Percentiles rank a stretch among this genome's conserved stretches.
phyloP scores from a whole-genome alignment of 176 grass and related monocot species.

The Rhipidocladum racemiflorum region DNA sequence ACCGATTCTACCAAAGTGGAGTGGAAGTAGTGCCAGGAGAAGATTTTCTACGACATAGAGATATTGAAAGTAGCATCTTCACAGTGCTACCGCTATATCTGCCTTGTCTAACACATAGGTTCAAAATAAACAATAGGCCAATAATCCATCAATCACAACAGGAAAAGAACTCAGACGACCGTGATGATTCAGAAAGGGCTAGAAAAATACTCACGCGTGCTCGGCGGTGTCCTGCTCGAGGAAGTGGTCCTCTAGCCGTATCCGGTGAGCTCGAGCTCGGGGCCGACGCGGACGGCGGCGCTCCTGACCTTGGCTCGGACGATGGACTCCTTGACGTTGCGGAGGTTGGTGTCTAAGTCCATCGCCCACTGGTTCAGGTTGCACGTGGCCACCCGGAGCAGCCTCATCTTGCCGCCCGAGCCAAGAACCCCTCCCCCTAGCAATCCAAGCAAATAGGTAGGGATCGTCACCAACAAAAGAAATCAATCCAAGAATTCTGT shows the following conservation, averaged over 20 bases:
- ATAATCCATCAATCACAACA: not conserved
- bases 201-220: no score
- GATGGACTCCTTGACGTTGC: conserved; percentile 94
- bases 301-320: conserved; percentile 55
- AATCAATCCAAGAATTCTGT: not conserved
- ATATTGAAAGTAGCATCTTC: not conserved
- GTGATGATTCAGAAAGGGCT: no score
- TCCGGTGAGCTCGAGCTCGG: conserved; percentile 92
- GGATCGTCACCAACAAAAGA: not conserved
- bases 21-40: not conserved
- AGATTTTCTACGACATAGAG: not conserved
- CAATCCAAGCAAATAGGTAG: not conserved
- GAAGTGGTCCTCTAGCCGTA: conserved; percentile 86
- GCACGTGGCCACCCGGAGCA: conserved; percentile 82
- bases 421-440: no score
- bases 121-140: not conserved
- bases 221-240: no score
- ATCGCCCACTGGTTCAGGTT: conserved; percentile 99
- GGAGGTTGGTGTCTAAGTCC: conserved; percentile 93
- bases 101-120: not conserved
- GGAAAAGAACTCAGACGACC: no score
- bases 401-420: no score
- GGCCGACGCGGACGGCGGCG: conserved; percentile 59
- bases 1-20: not conserved
- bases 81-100: not conserved